Evolutionary conservation across 148 eudicot genomes (phyloP).

Genomic region (Chenopodium album): DNA sequence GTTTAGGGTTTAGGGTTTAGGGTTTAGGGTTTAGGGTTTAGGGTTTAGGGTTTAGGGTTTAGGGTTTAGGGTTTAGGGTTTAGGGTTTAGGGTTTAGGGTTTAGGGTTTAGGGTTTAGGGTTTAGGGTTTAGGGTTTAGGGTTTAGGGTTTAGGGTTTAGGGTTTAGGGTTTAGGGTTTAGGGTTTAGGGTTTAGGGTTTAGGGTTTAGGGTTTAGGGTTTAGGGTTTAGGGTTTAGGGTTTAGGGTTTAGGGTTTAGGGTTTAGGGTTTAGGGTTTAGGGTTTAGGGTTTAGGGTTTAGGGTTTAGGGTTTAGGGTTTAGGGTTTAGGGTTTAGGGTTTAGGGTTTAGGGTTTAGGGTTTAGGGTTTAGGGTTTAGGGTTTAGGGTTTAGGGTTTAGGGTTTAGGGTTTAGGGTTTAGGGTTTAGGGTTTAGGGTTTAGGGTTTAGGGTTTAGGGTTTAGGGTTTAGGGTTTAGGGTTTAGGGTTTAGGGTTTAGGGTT

Average conservation of each 20-base stretch:
- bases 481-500: no score
- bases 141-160: constrained; percentile 33
- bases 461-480: no score
- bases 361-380: no score
- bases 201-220: constrained; percentile 20
- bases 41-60: constrained; percentile 27
- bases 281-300: no score
- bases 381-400: no score
- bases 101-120: no score
- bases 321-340: no score
- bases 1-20: constrained; percentile 32
- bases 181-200: constrained; percentile 31
- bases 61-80: constrained; percentile 25
- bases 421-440: no score
- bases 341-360: constrained; percentile 7
- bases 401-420: no score
- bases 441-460: no score
- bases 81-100: constrained; percentile 19
- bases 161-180: constrained; percentile 30
- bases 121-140: constrained; percentile 24
- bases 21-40: constrained; percentile 26
- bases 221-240: no score
- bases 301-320: no score
- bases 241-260: constrained; percentile 8
- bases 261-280: constrained; percentile 34